Percentiles rank a stretch among this genome's conserved stretches.
These are phyloP conservation scores for Euptelea pleiosperma DNA, from an alignment of 164 flowering plant genomes.

Conservation along the genomic window DNA sequence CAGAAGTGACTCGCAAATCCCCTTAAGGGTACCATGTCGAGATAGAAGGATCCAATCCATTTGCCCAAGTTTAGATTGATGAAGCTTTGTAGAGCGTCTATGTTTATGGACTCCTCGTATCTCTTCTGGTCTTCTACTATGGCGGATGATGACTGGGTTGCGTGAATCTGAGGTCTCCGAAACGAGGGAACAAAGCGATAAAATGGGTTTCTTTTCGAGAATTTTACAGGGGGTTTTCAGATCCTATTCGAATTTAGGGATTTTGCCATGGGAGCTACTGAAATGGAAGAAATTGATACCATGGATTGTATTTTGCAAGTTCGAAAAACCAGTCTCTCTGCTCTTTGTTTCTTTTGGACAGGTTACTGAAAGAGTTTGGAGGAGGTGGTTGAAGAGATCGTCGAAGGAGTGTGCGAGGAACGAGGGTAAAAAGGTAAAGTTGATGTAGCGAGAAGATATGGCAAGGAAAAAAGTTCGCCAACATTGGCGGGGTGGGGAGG, in stretches of 20 bases:
- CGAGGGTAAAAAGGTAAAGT: no score
- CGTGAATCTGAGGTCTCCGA: slow-evolving; percentile 17
- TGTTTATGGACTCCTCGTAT: slow-evolving; percentile 37
- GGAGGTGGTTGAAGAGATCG: no score
- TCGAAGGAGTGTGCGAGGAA: no score
- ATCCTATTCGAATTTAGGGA: slow-evolving; percentile 1
- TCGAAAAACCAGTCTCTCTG: not conserved
- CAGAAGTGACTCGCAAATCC: no score
- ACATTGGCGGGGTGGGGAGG: no score
- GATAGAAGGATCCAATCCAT: slow-evolving; percentile 74
- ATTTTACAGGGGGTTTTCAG: slow-evolving; percentile 9
- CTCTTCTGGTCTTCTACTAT: slow-evolving; percentile 12
- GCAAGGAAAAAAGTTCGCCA: no score
- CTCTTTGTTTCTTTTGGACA: no score
- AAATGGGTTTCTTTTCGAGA: slow-evolving; percentile 10
- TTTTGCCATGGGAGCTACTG: slow-evolving; percentile 15
- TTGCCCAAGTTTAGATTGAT: slow-evolving; percentile 61
- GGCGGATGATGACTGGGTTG: slow-evolving; percentile 24
- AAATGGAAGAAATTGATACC: slow-evolving; percentile 37
- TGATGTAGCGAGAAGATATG: no score
- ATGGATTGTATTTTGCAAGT: slow-evolving; percentile 14
- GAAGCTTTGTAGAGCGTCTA: slow-evolving; percentile 58
- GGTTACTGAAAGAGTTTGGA: no score
- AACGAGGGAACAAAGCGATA: not conserved
- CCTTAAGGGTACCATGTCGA: no score